phyloP scores from a whole-genome alignment of 2,329 filamentous ascomycete genomes.

The Diaporthe sp. region DNA sequence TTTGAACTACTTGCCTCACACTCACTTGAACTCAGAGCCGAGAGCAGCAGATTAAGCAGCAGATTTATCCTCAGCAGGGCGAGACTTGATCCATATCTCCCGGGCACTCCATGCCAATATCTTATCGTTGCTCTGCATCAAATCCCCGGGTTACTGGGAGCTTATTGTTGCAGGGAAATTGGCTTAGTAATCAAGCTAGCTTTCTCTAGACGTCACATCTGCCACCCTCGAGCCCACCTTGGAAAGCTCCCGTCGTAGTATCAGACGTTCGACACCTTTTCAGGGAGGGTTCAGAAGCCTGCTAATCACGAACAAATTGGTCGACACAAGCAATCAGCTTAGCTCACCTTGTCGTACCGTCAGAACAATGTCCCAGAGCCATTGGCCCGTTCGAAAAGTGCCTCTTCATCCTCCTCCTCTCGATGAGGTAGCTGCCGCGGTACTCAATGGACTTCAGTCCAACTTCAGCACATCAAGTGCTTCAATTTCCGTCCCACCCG shows the following conservation, averaged over 20 bases:
- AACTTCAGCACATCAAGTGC: not conserved
- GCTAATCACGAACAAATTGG: not conserved
- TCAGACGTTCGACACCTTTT: not conserved
- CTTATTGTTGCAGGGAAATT: too few species aligned
- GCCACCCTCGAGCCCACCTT: not conserved
- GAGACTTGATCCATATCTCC: conserved; percentile 42
- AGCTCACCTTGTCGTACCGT: too few species aligned
- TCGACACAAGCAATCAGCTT: too few species aligned
- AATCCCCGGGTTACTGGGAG: conserved; percentile 31
- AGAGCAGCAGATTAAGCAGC: conserved; percentile 41
- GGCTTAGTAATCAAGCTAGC: too few species aligned
- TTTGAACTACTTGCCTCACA: conserved; percentile 43
- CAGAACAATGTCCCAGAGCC: not conserved
- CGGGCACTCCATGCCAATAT: conserved; percentile 43
- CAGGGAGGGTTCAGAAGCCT: not conserved
- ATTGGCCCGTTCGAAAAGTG: not conserved
- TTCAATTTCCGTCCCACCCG: conserved; percentile 42
- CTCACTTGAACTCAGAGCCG: conserved; percentile 41
- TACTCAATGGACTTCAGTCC: not conserved
- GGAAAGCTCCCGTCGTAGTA: not conserved
- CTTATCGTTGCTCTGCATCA: conserved; percentile 39
- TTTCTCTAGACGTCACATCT: too few species aligned
- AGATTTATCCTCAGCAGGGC: conserved; percentile 42
- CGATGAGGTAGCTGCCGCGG: not conserved
- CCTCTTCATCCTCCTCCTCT: not conserved